These are phyloP conservation scores for Mucor circinelloides DNA, from an alignment of 371 early-diverging fungal genomes.

Conservation along the genomic window DNA sequence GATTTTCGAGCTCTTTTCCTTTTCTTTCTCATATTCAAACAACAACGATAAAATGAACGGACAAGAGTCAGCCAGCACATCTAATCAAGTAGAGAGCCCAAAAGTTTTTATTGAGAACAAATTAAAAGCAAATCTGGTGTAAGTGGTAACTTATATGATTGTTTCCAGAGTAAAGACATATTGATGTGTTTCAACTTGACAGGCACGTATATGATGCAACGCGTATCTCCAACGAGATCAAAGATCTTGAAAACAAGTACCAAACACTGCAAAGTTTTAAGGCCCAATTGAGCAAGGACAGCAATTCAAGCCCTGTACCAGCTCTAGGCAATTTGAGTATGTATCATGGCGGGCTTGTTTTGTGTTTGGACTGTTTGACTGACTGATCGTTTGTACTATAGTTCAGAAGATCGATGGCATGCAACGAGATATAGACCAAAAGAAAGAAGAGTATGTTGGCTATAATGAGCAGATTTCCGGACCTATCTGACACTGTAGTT, in stretches of 20 bases:
- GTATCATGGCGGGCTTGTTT: not conserved
- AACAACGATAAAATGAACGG: not conserved
- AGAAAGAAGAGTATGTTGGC: slow-evolving; percentile 3
- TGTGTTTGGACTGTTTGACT: not conserved
- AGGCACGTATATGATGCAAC: slow-evolving; percentile 14
- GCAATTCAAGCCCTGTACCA: not conserved
- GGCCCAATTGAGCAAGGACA: not conserved
- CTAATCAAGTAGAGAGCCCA: not conserved
- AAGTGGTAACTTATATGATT: not conserved
- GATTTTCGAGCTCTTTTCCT: not conserved
- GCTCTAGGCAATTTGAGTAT: slow-evolving; percentile 6
- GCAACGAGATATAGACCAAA: not conserved
- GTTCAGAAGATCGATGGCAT: slow-evolving; percentile 1
- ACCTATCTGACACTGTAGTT: not conserved
- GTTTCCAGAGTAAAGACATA: too few species aligned
- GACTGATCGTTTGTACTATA: not conserved
- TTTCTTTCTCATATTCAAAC: not conserved
- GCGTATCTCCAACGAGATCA: slow-evolving; percentile 9
- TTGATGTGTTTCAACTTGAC: not conserved
- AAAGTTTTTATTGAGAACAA: not conserved
- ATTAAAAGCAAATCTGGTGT: not conserved
- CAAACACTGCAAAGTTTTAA: not conserved
- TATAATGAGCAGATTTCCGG: not conserved
- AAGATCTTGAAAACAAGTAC: not conserved
- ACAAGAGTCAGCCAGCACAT: not conserved